A percentile compares a stretch with the other conserved stretches of the same genome.
Conservation (phyloP, 1,284 basidiomycete species). For the Termitomyces sp. region DNA sequence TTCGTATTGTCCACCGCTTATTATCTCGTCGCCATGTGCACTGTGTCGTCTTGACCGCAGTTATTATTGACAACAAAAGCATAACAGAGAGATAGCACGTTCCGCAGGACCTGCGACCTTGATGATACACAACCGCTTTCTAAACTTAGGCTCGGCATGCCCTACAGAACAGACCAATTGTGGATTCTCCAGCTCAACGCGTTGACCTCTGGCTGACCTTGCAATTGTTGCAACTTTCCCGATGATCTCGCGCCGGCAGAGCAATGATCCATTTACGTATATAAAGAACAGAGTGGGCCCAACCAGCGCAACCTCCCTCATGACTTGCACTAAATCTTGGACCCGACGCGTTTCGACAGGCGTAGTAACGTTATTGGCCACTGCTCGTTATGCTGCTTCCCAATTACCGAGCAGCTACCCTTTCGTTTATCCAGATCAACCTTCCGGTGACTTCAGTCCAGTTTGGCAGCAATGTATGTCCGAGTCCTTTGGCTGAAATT, state of each 20-base stretch:
- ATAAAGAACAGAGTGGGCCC: conserved; percentile 1
- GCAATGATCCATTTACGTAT: not conserved
- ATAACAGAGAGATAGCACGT: not conserved
- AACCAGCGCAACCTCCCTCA: not conserved
- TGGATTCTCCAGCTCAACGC: not conserved
- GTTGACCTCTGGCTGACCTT: conserved; percentile 8
- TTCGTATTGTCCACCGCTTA: not conserved
- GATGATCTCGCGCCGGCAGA: not conserved
- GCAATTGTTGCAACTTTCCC: conserved; percentile 11
- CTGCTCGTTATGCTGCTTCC: conserved; percentile 17
- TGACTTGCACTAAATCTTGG: conserved; percentile 15
- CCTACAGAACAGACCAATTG: conserved; percentile 4
- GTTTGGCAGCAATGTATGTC: conserved; percentile 60
- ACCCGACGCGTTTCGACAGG: conserved; percentile 15
- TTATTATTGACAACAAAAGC: conserved; percentile 4
- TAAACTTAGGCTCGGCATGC: conserved; percentile 7
- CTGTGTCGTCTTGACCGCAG: too few species aligned
- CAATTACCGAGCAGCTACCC: conserved; percentile 41
- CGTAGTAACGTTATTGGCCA: conserved; percentile 13
- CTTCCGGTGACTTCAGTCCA: conserved; percentile 46
- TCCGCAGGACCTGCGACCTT: not conserved
- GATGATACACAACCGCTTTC: not conserved
- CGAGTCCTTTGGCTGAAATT: conserved; percentile 7
- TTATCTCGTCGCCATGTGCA: not conserved
- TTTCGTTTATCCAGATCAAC: conserved; percentile 48